These are phyloP conservation scores for Aureobasidium subglaciale DNA, from an alignment of 2,329 filamentous ascomycete genomes.

Conservation along the genomic window DNA sequence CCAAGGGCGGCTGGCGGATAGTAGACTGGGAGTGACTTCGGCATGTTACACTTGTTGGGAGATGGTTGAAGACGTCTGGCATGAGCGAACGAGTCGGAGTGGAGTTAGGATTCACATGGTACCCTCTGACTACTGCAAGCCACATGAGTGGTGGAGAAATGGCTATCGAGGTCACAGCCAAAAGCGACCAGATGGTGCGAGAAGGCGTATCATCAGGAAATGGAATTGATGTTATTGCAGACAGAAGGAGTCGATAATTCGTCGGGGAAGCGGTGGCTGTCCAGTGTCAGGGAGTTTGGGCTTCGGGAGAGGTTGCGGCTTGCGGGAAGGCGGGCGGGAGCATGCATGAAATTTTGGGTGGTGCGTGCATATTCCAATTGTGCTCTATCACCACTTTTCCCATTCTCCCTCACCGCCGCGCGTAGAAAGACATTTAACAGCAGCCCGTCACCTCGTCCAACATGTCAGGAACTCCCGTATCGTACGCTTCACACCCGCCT, in stretches of 20 bases:
- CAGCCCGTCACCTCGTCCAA: constrained; percentile 12
- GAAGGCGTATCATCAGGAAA: background rate
- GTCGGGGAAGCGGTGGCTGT: background rate
- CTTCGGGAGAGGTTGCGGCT: background rate
- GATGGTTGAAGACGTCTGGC: background rate
- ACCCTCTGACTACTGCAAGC: constrained; percentile 14
- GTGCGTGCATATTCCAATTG: constrained; percentile 1
- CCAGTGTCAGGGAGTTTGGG: background rate
- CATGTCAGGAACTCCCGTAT: constrained; percentile 25
- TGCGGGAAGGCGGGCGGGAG: background rate
- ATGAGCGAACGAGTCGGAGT: constrained; percentile 11
- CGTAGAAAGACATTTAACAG: background rate
- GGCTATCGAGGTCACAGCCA: background rate
- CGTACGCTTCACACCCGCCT: constrained; percentile 21
- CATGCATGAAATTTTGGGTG: constrained; percentile 3
- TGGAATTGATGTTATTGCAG: background rate
- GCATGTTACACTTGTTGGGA: constrained; percentile 11
- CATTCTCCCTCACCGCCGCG: constrained; percentile 7
- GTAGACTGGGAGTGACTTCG: background rate
- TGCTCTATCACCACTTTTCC: constrained; percentile 8
- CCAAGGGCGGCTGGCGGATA: background rate
- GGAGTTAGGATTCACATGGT: constrained; percentile 11
- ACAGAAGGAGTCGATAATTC: background rate
- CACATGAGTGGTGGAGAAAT: background rate
- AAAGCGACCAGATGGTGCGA: background rate